phyloP scores from a whole-genome alignment of 768 basidiomycete species.

The Leucosporidium yakuticum region DNA sequence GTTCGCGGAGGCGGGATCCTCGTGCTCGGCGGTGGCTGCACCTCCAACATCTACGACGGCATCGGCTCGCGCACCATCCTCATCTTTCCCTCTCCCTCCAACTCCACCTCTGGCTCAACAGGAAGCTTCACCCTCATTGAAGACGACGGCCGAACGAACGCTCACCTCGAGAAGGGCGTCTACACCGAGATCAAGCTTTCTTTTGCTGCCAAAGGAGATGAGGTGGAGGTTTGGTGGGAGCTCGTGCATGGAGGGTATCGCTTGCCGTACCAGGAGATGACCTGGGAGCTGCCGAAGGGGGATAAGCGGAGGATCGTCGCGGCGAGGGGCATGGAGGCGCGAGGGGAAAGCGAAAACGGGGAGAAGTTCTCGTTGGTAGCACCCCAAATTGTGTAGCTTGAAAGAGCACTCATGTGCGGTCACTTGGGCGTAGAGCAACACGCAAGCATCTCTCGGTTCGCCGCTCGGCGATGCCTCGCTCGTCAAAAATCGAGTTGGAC shows the following conservation, averaged over 20 bases:
- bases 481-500: no score
- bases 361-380: no score
- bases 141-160: constrained; percentile 4
- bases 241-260: background rate
- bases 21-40: constrained; percentile 9
- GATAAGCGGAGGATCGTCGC: background rate
- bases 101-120: background rate
- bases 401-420: no score
- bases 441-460: no score
- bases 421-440: no score
- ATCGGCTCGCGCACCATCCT: background rate
- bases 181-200: constrained; percentile 13
- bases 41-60: constrained; percentile 6
- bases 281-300: background rate
- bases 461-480: no score
- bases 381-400: no score
- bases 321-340: background rate
- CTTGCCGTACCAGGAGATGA: background rate
- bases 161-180: background rate
- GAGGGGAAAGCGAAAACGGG: no score
- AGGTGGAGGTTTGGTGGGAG: background rate
- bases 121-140: constrained; percentile 6
- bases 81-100: constrained; percentile 3
- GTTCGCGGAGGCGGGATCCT: constrained; percentile 7
- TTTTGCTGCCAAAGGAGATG: background rate